A percentile compares a stretch with the other conserved stretches of the same genome.
These are phyloP conservation scores for Sphaerostilbella broomeana DNA, from an alignment of 2,329 filamentous ascomycete genomes.

Conservation along the genomic window DNA sequence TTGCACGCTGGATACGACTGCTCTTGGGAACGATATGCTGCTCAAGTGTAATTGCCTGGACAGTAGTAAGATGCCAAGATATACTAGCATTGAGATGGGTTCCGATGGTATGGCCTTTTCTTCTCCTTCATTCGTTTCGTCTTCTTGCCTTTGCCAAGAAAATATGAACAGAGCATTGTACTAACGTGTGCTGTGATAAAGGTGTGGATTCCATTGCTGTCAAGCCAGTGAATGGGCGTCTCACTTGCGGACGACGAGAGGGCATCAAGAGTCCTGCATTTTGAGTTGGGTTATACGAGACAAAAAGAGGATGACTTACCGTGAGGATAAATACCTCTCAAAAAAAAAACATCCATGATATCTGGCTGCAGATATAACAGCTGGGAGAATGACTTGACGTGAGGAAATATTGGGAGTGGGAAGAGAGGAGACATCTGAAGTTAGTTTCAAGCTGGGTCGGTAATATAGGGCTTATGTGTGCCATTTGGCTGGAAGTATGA, in stretches of 20 bases:
- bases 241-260: conserved; percentile 17
- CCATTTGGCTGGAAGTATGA: too few species aligned
- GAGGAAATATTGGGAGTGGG: not conserved
- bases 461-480: too few species aligned
- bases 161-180: too few species aligned
- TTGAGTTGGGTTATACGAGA: not conserved
- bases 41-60: conserved; percentile 19
- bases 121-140: not conserved
- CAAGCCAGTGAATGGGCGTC: conserved; percentile 14
- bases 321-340: too few species aligned
- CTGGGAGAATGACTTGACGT: too few species aligned
- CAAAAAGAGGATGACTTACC: too few species aligned
- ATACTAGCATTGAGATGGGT: conserved; percentile 16
- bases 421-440: not conserved
- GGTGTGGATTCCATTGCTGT: conserved; percentile 14
- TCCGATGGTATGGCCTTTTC: conserved; percentile 4
- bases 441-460: too few species aligned
- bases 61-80: conserved; percentile 5
- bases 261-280: conserved; percentile 14
- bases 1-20: conserved; percentile 14
- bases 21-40: conserved; percentile 1
- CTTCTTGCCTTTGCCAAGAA: not conserved
- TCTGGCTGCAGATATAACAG: too few species aligned
- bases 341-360: not conserved
- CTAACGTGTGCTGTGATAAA: conserved; percentile 6